These are phyloP conservation scores for Fomitopsis schrenkii DNA, from an alignment of 1,284 basidiomycete genomes.

Conservation along the genomic window DNA sequence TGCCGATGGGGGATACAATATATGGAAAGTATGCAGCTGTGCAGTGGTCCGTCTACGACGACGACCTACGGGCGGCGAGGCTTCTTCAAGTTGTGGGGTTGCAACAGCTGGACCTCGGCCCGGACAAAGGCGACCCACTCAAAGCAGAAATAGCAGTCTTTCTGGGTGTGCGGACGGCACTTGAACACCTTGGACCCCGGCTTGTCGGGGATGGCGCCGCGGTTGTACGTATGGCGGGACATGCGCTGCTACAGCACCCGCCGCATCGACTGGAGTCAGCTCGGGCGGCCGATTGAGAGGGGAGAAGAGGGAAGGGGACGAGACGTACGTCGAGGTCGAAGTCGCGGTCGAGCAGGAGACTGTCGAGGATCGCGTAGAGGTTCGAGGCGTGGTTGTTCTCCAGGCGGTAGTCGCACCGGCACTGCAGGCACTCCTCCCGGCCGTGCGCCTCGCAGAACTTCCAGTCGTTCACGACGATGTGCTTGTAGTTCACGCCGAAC, in stretches of 20 bases:
- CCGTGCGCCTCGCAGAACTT: conserved; percentile 9
- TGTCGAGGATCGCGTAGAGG: neutral
- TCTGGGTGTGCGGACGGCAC: conserved; percentile 3
- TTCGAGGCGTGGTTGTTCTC: conserved; percentile 1
- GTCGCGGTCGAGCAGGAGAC: neutral
- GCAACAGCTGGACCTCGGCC: neutral
- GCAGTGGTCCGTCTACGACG: too few species aligned
- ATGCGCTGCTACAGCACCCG: conserved; percentile 1
- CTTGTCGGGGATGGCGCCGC: conserved; percentile 1
- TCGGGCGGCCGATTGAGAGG: too few species aligned
- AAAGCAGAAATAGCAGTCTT: conserved; percentile 5
- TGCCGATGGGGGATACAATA: too few species aligned
- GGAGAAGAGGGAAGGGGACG: too few species aligned
- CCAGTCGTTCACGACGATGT: conserved; percentile 6
- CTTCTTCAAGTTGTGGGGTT: neutral
- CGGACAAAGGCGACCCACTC: conserved; percentile 7
- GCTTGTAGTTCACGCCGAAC: neutral
- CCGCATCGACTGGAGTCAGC: neutral
- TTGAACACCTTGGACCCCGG: conserved; percentile 5
- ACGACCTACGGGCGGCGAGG: neutral
- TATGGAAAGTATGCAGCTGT: too few species aligned
- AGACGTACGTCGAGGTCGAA: conserved; percentile 5
- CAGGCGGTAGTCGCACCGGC: conserved; percentile 7
- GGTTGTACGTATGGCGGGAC: conserved; percentile 3
- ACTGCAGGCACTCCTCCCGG: conserved; percentile 1